Evolutionary conservation across 2,329 filamentous ascomycete species (phyloP), one percentile per base, ranked within the genome.

Genomic region (Periconia digitata): DNA sequence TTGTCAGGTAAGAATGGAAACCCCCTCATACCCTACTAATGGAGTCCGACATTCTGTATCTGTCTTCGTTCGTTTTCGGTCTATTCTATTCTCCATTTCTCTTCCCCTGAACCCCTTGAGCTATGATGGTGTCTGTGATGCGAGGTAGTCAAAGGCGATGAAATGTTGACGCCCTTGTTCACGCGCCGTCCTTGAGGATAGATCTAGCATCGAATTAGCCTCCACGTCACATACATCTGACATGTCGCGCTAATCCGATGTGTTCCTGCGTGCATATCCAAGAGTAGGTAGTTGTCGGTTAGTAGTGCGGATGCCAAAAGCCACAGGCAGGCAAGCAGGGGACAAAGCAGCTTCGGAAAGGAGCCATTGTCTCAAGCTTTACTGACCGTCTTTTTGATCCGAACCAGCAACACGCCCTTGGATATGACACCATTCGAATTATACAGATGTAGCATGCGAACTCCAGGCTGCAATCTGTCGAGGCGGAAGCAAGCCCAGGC

Each of bases 401-500:
- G 85, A 23, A 96, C 83, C 50, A 97, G 72, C 43, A 97, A 63
- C 13, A 85, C 78, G 0, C 89, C 90, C 18, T 83, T 79, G 2
- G 82, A 87, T 47, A 83, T 71, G 23, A 78, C 74, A 0, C 90
- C 90, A 53, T 85, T 79, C 21, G 78, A 76, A 64, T 95, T 85
- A 54, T 88, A 78, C 49, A 97, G 74, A 60, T 86, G 87, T 47
- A 97, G 77, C 56, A 96, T 84, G 10, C 91, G 79, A 58, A 89
- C 88, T 1, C 94, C 92, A 27, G 81, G 75, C 51, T 84, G 83
- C 50, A 96, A 71, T 7, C 91, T 81, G 72, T 96, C 91, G 18
- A 97, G 81, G 34, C 91, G 81, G 59, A 95, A 85, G 64, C 91
- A 96, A 1, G 89, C 85, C 94, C 94, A 97, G 2, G 87, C 90